Evolutionary conservation across 2,329 filamentous ascomycete species (phyloP).

Genomic region (Trichocomaceae sp.): DNA sequence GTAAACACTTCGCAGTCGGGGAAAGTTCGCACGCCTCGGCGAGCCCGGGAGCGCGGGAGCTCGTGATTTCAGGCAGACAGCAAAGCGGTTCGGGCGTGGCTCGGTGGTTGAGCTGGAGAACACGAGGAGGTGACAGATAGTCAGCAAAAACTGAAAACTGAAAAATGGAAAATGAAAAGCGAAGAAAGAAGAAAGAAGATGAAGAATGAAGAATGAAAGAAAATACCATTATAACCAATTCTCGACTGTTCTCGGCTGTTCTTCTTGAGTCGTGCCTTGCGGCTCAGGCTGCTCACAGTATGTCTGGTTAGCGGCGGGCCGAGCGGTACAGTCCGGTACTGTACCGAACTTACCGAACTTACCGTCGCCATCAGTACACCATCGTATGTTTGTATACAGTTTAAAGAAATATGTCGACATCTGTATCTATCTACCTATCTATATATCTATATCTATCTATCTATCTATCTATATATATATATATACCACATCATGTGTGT

Average conservation of each 20-base stretch:
- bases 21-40: not conserved
- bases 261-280: not conserved
- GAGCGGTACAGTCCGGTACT: not conserved
- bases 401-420: not conserved
- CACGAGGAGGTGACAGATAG: too few species aligned
- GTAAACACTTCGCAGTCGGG: not conserved
- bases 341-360: too few species aligned
- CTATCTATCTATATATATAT: too few species aligned
- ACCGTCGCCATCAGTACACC: not conserved
- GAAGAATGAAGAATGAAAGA: not conserved
- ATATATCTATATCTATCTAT: too few species aligned
- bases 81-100: not conserved
- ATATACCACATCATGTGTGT: too few species aligned
- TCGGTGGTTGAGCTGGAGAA: not conserved
- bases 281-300: not conserved
- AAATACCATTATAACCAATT: too few species aligned
- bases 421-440: too few species aligned
- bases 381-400: too few species aligned
- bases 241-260: not conserved
- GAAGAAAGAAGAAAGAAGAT: too few species aligned
- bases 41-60: not conserved
- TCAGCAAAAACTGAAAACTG: too few species aligned
- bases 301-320: not conserved
- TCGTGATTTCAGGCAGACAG: not conserved
- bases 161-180: too few species aligned